phyloP scores from a whole-genome alignment of 2,329 filamentous ascomycete species.

The Ceratocystis cacaofunesta region DNA sequence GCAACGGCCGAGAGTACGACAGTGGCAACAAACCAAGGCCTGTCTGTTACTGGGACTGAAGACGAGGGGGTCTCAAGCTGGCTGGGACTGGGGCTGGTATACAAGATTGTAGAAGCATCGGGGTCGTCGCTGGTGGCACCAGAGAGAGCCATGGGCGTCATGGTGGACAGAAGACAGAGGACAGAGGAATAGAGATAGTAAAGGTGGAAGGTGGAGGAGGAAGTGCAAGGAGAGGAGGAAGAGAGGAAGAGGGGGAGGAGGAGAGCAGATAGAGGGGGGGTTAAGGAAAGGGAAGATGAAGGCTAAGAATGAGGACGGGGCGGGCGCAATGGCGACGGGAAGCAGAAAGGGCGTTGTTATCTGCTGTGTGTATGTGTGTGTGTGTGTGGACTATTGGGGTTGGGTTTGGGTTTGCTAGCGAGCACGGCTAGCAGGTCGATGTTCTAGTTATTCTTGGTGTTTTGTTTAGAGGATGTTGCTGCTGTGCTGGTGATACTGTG shows the following conservation, averaged over 20 bases:
- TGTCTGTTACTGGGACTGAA: slow-evolving; percentile 10
- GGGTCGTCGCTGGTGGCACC: neutral
- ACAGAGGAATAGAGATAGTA: neutral
- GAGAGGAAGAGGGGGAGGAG: neutral
- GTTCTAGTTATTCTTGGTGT: neutral
- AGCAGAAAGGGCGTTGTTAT: neutral
- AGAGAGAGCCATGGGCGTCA: neutral
- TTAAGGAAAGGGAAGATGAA: neutral
- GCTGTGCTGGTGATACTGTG: neutral
- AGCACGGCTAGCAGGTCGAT: neutral
- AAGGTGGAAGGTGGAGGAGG: neutral
- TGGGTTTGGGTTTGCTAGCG: neutral
- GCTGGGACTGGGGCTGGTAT: neutral
- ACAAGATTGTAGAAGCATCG: neutral
- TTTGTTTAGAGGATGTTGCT: neutral
- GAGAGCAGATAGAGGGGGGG: neutral
- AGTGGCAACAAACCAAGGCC: slow-evolving; percentile 15
- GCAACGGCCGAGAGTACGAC: slow-evolving; percentile 9
- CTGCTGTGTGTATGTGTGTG: neutral
- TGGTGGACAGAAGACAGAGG: neutral
- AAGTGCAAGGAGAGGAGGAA: neutral
- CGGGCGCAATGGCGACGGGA: neutral
- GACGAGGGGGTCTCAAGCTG: neutral
- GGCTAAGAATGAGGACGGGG: neutral
- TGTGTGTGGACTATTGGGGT: too few relatives aligned